A percentile compares a stretch with the other conserved stretches of the same genome.
phyloP scores from a whole-genome alignment of 208 protist species.

The Histomonas meleagridis region DNA sequence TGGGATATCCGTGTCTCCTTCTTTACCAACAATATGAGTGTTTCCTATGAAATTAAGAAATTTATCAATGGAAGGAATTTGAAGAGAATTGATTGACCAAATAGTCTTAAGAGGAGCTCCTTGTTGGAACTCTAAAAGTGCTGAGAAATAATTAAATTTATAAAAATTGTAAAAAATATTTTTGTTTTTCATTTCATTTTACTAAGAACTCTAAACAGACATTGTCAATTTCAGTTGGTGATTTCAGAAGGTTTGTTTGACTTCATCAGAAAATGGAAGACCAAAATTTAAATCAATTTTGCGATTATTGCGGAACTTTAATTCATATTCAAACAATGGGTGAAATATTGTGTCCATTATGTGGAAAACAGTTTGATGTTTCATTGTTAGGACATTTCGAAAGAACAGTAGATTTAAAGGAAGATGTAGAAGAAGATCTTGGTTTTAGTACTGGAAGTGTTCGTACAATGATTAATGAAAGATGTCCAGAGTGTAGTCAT shows the following conservation, averaged over 20 bases:
- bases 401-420: not conserved
- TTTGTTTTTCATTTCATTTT: too few relatives aligned
- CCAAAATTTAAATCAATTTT: not conserved
- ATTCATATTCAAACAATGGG: not conserved
- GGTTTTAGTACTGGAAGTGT: not conserved
- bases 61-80: not conserved
- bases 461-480: constrained; percentile 46
- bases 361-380: not conserved
- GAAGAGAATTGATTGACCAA: not conserved
- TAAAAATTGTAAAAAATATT: too few relatives aligned
- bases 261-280: not conserved
- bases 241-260: too few relatives aligned
- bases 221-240: too few relatives aligned
- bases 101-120: not conserved
- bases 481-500: constrained; percentile 48
- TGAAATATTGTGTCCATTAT: not conserved
- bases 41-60: not conserved
- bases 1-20: not conserved
- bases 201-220: too few relatives aligned
- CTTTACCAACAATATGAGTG: not conserved
- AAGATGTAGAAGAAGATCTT: not conserved
- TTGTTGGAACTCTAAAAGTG: not conserved
- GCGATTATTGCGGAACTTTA: not conserved
- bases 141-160: not conserved
- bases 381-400: not conserved